A percentile compares a stretch with the other conserved stretches of the same genome.
Evolutionary conservation across 1,284 basidiomycete species (phyloP).

Genomic region (Microbotryomycetes sp.): DNA sequence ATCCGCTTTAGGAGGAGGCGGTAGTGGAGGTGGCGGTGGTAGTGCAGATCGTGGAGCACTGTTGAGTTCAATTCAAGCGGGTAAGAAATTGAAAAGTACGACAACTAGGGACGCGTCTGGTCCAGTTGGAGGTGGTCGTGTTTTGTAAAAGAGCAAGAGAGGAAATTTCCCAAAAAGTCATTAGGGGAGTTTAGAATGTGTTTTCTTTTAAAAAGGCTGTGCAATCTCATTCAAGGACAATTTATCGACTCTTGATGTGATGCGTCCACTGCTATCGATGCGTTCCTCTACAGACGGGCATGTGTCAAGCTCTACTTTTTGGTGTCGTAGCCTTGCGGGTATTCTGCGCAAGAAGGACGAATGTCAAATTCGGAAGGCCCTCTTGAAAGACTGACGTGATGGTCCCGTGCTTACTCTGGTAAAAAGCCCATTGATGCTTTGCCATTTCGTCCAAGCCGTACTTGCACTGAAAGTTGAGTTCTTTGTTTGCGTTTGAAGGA

Average conservation of each 20-base stretch:
- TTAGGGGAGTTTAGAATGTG: background rate
- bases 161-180: background rate
- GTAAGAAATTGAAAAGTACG: background rate
- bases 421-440: constrained; percentile 88
- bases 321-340: background rate
- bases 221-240: too few species aligned
- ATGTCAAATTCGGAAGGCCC: too few species aligned
- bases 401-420: constrained; percentile 41
- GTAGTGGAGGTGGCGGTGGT: too few species aligned
- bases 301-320: too few species aligned
- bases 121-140: background rate
- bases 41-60: background rate
- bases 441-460: constrained; percentile 82
- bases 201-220: too few species aligned
- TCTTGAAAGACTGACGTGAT: too few species aligned
- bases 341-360: background rate
- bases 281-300: too few species aligned
- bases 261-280: too few species aligned
- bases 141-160: background rate
- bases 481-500: constrained; percentile 80
- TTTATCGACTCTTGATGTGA: too few species aligned
- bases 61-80: background rate
- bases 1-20: too few species aligned
- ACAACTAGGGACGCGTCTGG: background rate
- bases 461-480: constrained; percentile 86